Conservation (phyloP, 176 grass and related monocot genomes). For the Musa acuminata region DNA sequence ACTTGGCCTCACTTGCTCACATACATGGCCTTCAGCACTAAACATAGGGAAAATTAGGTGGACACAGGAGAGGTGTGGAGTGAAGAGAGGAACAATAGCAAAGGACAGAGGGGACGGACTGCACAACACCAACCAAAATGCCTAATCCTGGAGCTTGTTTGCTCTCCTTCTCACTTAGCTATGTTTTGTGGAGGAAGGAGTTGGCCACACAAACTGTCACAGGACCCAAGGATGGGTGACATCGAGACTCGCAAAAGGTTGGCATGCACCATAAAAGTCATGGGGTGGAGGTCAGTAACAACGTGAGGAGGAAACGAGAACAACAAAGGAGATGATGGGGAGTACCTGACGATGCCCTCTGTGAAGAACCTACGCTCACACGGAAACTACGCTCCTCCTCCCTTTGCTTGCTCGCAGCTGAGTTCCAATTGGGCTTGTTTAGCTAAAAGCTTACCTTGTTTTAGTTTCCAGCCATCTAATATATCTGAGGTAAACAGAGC, state of each 20-base stretch:
- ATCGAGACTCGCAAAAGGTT: neutral
- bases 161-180: neutral
- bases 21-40: neutral
- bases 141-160: neutral
- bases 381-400: neutral
- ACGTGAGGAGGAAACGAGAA: neutral
- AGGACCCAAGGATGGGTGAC: neutral
- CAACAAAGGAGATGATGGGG: neutral
- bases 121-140: neutral
- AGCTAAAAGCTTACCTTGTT: neutral
- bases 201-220: neutral
- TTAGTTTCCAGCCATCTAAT: neutral
- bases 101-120: neutral
- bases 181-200: neutral
- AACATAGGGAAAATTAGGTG: conserved; percentile 20
- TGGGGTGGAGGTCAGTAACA: neutral
- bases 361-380: neutral
- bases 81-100: conserved; percentile 16
- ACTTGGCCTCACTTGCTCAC: neutral
- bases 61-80: conserved; percentile 27
- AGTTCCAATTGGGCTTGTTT: too few species aligned
- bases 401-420: neutral
- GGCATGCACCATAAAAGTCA: conserved; percentile 1
- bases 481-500: too few species aligned
- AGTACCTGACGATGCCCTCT: neutral